phyloP scores from a whole-genome alignment of 495 filamentous ascomycete species.

The Trichoderma orchidacearum region DNA sequence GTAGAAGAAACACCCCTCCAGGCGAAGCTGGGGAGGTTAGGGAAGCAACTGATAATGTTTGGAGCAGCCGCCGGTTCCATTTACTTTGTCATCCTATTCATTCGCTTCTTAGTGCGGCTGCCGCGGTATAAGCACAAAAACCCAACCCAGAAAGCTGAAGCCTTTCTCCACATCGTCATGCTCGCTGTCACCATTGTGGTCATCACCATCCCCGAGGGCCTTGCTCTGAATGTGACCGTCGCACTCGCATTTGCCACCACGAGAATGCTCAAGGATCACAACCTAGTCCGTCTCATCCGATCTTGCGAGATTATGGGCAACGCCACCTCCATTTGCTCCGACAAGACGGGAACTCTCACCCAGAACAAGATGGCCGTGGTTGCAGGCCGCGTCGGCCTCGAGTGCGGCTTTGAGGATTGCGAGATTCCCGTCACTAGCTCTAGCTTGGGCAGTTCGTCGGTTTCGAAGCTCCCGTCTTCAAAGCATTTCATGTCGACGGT shows the following conservation, averaged over 20 bases:
- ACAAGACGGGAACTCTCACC: conserved; percentile 76
- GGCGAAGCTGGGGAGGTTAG: conserved; percentile 60
- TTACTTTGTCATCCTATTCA: conserved; percentile 61
- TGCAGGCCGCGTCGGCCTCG: conserved; percentile 45
- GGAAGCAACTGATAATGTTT: conserved; percentile 65
- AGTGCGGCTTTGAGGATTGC: neutral
- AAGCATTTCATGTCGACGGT: conserved; percentile 39
- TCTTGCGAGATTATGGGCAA: conserved; percentile 86
- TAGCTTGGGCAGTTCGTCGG: conserved; percentile 19
- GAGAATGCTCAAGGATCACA: conserved; percentile 70
- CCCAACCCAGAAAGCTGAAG: conserved; percentile 52
- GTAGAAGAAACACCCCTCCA: conserved; percentile 67
- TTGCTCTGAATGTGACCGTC: conserved; percentile 70
- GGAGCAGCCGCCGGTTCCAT: conserved; percentile 58
- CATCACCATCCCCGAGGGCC: conserved; percentile 71
- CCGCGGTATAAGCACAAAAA: conserved; percentile 20
- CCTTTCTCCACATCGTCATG: conserved; percentile 69
- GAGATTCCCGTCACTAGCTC: conserved; percentile 34
- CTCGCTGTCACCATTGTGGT: conserved; percentile 72
- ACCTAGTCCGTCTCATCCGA: conserved; percentile 59
- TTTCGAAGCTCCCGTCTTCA: neutral
- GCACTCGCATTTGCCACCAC: conserved; percentile 72
- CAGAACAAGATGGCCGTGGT: conserved; percentile 67
- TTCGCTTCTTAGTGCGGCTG: conserved; percentile 53
- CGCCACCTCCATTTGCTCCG: conserved; percentile 71